Percentiles rank a stretch among this genome's conserved stretches.
Evolutionary conservation across 768 basidiomycete genomes (phyloP).

Genomic region (Cubamyces sp.): DNA sequence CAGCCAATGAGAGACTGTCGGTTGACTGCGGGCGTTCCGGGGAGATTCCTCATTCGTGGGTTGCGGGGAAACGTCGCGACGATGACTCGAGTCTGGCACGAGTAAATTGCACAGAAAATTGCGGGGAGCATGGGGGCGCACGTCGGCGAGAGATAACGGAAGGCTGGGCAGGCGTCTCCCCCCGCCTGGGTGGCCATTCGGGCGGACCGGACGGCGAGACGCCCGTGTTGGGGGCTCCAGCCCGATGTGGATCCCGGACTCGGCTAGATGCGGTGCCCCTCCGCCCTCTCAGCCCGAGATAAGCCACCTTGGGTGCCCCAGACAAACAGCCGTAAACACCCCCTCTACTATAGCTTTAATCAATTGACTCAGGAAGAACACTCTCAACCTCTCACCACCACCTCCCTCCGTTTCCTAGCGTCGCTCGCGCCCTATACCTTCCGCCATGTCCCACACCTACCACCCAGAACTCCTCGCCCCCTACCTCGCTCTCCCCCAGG

Average conservation of each 20-base stretch:
- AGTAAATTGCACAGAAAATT: background rate
- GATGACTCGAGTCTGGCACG: slow-evolving; percentile 8
- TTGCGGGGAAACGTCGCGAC: slow-evolving; percentile 13
- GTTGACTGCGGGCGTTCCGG: slow-evolving; percentile 15
- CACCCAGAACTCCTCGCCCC: slow-evolving; percentile 87
- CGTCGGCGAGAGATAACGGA: slow-evolving; percentile 1
- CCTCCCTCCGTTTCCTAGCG: slow-evolving; percentile 20
- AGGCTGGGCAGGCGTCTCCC: background rate
- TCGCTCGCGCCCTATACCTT: slow-evolving; percentile 13
- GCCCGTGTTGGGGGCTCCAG: slow-evolving; percentile 2
- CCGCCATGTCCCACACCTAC: slow-evolving; percentile 47
- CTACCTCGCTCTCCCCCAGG: slow-evolving; percentile 88
- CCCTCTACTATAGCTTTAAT: slow-evolving; percentile 15
- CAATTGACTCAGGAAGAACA: slow-evolving; percentile 17
- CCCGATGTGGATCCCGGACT: slow-evolving; percentile 6
- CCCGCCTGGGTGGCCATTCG: background rate
- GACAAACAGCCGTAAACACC: slow-evolving; percentile 31
- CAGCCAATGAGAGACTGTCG: slow-evolving; percentile 11
- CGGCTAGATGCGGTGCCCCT: slow-evolving; percentile 5
- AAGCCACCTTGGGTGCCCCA: slow-evolving; percentile 25
- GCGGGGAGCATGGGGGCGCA: background rate
- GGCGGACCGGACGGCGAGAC: background rate
- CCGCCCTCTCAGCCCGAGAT: slow-evolving; percentile 15
- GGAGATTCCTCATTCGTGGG: slow-evolving; percentile 8
- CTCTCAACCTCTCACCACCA: slow-evolving; percentile 18